Percentiles rank a stretch among this genome's conserved stretches.
These are phyloP conservation scores for Colletotrichum sp. DNA, from an alignment of 2,329 filamentous ascomycete genomes.

Conservation along the genomic window DNA sequence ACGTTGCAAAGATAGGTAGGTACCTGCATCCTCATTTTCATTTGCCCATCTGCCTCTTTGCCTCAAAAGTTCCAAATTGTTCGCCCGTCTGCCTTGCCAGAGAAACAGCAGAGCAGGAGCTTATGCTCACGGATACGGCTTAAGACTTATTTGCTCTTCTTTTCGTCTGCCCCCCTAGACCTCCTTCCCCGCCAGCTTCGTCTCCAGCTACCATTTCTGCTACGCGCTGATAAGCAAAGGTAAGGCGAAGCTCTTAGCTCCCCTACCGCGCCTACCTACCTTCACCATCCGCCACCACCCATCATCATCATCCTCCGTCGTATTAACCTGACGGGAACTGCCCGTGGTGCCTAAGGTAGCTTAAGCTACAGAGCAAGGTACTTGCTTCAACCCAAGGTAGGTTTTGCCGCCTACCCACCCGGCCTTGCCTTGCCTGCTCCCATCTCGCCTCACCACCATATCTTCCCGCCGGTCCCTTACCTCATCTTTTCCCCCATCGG, in stretches of 20 bases:
- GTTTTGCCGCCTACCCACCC: not conserved
- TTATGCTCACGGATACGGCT: not conserved
- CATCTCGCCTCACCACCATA: not conserved
- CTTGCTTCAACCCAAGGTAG: not conserved
- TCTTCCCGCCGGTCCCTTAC: not conserved
- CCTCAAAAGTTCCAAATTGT: not conserved
- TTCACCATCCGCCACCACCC: not conserved
- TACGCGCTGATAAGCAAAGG: not conserved
- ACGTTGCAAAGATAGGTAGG: not conserved
- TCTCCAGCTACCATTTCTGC: not conserved
- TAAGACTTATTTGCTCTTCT: not conserved
- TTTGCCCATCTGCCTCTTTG: not conserved
- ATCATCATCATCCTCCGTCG: not conserved
- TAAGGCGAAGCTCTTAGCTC: constrained; percentile 5
- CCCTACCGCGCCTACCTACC: not conserved
- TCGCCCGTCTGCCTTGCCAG: not conserved
- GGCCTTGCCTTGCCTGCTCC: not conserved
- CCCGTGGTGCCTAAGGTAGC: not conserved
- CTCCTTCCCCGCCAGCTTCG: not conserved
- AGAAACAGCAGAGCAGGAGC: not conserved
- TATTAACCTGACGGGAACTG: not conserved
- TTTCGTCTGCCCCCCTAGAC: not conserved
- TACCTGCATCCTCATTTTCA: not conserved
- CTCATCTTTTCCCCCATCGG: constrained; percentile 8
- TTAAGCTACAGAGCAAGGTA: not conserved